Base-by-base conservation (phyloP, 2,329 filamentous ascomycete genomes). In the Curvularia eragrostidis region DNA sequence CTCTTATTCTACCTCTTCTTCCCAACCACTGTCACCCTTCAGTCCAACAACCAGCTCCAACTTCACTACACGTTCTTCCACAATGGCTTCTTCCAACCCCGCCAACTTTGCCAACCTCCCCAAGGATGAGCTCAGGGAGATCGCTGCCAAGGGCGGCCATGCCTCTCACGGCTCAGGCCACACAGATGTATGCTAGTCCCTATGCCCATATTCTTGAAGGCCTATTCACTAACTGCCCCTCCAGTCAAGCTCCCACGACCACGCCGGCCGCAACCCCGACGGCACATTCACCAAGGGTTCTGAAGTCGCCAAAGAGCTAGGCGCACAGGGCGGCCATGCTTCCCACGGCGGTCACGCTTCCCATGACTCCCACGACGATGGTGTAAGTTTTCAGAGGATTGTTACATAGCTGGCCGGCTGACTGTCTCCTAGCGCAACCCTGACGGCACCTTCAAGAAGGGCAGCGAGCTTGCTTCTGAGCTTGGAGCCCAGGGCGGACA, bases 81-180 rank as follows among this genome's bases (percentile, higher is more conserved):
- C 19, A 19, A 78, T 78, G 75, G 70, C 76, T 36, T 74, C 72
- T 58, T 74, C 76, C 63, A 83, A 83, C 74, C 80, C 81, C 32
- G 77, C 74, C 56, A 84, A 84, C 75, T 83, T 84, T 61, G 81
- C 81, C 74, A 84, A 84, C 74, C 79, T 80, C 38, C 76, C 81
- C 57, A 81, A 78, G 51, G 80, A 82, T 41, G 78, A 84, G 62
- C 80, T 84, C 53, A 70, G 73, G 28, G 79, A 78, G 54, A 82
- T 83, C 54, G 81, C 80, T 13, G 75, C 76, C 51, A 83, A 82
- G 70, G 81, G 81, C n/a, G 81, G 80, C 4, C 77, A 80, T 49
- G 76, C 79, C 15, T 75, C 70, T 51, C 74, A 78, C 54, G 72
- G 72, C 43, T 49, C 41, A 47, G 34, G 24, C 44, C 49, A 59